These are phyloP conservation scores for Fusarium abutilonis DNA, from an alignment of 2,329 filamentous ascomycete species.

Conservation along the genomic window DNA sequence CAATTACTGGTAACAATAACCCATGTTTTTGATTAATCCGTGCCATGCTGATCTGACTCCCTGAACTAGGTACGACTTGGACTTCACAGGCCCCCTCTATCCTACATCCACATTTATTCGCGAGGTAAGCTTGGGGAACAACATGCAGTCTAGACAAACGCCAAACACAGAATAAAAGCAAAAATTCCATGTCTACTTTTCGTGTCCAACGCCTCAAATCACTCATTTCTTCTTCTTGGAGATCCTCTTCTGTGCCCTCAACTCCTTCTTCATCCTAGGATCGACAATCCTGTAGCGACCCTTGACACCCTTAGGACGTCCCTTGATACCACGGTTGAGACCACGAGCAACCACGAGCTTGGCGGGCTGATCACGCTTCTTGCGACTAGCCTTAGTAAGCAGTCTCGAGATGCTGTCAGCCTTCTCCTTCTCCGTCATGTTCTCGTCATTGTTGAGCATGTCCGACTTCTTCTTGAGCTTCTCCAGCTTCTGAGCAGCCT, in stretches of 20 bases:
- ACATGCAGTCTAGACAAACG: conserved; percentile 8
- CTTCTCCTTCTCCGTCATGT: conserved; percentile 96
- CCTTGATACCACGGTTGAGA: conserved; percentile 83
- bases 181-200: conserved; percentile 25
- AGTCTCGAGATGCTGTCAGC: conserved; percentile 82
- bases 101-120: conserved; percentile 67
- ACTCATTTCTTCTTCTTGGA: conserved; percentile 68
- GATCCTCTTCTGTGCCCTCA: conserved; percentile 82
- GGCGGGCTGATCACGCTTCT: conserved; percentile 84
- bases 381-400: conserved; percentile 82
- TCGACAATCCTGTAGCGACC: conserved; percentile 98
- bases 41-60: conserved; percentile 10
- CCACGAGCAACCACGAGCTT: conserved; percentile 91
- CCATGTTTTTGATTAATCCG: not conserved
- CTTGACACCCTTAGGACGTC: conserved; percentile 90
- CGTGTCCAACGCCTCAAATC: conserved; percentile 1
- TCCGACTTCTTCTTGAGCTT: conserved; percentile 98
- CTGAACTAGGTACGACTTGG: conserved; percentile 77
- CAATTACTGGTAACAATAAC: conserved; percentile 75
- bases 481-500: conserved; percentile 88
- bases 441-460: conserved; percentile 85
- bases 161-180: conserved; percentile 23
- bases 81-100: conserved; percentile 76
- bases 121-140: conserved; percentile 44
- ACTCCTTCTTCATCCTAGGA: conserved; percentile 94